These are phyloP conservation scores for Ogataea glucozyma DNA, from an alignment of 805 yeast genomes.

Conservation along the genomic window DNA sequence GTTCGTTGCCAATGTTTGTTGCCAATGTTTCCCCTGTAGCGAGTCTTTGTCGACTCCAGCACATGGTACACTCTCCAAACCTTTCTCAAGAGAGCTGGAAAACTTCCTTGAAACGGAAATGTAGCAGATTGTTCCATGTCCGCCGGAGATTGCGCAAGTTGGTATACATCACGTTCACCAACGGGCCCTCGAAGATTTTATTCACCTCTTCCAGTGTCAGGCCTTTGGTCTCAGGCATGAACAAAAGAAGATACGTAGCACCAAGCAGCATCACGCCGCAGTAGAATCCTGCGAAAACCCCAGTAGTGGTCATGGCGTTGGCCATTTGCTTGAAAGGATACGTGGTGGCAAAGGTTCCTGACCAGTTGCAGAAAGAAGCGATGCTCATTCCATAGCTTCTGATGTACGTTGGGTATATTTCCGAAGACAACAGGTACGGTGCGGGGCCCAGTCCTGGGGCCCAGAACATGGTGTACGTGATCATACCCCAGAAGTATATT, in stretches of 20 bases:
- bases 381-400: conserved; percentile 67
- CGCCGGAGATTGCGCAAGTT: conserved; percentile 11
- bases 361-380: conserved; percentile 54
- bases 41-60: too few species aligned
- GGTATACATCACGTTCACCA: conserved; percentile 10
- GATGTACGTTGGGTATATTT: conserved; percentile 58
- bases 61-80: too few species aligned
- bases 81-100: conserved; percentile 2
- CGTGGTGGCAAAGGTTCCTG: conserved; percentile 69
- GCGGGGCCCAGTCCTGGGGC: conserved; percentile 50
- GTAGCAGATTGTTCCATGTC: conserved; percentile 14
- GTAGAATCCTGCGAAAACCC: conserved; percentile 63
- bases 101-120: conserved; percentile 12
- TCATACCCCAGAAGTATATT: conserved; percentile 58
- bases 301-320: conserved; percentile 66
- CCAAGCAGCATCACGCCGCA: conserved; percentile 65
- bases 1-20: too few species aligned
- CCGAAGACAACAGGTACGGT: conserved; percentile 65
- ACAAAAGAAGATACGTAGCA: conserved; percentile 49
- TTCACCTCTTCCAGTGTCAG: conserved; percentile 74
- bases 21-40: too few species aligned
- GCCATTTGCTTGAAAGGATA: conserved; percentile 61
- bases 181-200: conserved; percentile 56
- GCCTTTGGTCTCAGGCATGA: conserved; percentile 77
- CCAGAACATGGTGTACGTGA: conserved; percentile 48